Conservation (phyloP, 1,284 basidiomycete genomes). For the Heterobasidion annosum region DNA sequence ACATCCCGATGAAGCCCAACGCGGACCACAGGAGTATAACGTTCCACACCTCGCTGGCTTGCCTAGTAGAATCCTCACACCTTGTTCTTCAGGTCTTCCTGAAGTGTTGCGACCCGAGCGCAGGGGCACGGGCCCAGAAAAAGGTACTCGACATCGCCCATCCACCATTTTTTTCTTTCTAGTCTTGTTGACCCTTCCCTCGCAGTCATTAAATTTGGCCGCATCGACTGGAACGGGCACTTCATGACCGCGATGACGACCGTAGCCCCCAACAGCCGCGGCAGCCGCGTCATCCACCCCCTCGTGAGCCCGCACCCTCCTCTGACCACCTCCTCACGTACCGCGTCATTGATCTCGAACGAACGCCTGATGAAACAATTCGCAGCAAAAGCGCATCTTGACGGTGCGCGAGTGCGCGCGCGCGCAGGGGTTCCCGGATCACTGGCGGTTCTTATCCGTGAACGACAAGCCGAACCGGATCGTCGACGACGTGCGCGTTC, state of each 20-base stretch:
- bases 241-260: conserved; percentile 34
- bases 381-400: conserved; percentile 56
- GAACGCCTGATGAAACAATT: no score
- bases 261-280: conserved; percentile 38
- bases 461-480: conserved; percentile 24
- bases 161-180: no score
- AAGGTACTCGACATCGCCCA: no score
- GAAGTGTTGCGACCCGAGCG: neutral
- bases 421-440: conserved; percentile 65
- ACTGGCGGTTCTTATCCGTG: conserved; percentile 45
- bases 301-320: conserved; percentile 24
- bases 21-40: conserved; percentile 37
- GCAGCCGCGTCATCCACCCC: conserved; percentile 48
- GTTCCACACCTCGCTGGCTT: neutral
- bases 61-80: no score
- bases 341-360: neutral
- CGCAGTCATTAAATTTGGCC: neutral
- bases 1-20: conserved; percentile 35
- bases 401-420: conserved; percentile 58
- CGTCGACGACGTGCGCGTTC: conserved; percentile 37
- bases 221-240: neutral
- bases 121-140: no score
- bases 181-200: no score
- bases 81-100: conserved; percentile 2
- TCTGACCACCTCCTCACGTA: neutral